Evolutionary conservation across 1,284 basidiomycete species (phyloP), one percentile per base, ranked within the genome.

Genomic region (Xerocomus amazonicus): DNA sequence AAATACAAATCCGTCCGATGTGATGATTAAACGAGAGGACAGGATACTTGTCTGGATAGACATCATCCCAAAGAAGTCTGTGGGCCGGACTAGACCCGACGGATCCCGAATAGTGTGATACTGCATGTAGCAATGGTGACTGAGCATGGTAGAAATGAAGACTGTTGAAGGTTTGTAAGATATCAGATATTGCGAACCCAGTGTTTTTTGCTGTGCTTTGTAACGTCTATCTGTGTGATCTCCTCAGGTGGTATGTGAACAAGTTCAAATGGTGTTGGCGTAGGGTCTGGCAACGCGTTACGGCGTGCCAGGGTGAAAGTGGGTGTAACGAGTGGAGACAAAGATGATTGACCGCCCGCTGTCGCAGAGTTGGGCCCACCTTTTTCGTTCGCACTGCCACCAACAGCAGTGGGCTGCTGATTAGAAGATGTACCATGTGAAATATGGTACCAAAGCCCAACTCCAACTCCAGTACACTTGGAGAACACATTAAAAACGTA

Each of bases 351-450:
- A 16, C 23, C 35, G 9, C 23, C 40, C 19, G 44, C 43, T 26
- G 62, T 48, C 14, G 57, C 23, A 6, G 60, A 31, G 9, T 34
- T 51, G 16, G 59, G n/a, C 6, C 55, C 48, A 38, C 59, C 37
- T 6, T 67, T 65, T 56, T 86, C 75, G 48, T 77, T 69, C n/a
- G 78, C 84, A 47, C 75, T 77, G 13, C 87, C 87, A 32, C 87
- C 88, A 44, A 90, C 65, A 5, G 79, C 79, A 9, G 70, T 80
- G 3, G 87, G 87, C 5, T 65, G 68, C 35, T 73, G 69, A 57
- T 82, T 73, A 31, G 68, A 60, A 3, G 76, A 59, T 5, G 67
- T 67, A 43, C 76, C 77, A 56, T 82, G 79, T 7, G 80, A 74
- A 28, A 80, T 57, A 56, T 79, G 85, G 66, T 77, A 78, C 32